These are phyloP conservation scores for Ophiosphaerella herpotricha DNA, from an alignment of 2,329 filamentous ascomycete species.

Conservation along the genomic window DNA sequence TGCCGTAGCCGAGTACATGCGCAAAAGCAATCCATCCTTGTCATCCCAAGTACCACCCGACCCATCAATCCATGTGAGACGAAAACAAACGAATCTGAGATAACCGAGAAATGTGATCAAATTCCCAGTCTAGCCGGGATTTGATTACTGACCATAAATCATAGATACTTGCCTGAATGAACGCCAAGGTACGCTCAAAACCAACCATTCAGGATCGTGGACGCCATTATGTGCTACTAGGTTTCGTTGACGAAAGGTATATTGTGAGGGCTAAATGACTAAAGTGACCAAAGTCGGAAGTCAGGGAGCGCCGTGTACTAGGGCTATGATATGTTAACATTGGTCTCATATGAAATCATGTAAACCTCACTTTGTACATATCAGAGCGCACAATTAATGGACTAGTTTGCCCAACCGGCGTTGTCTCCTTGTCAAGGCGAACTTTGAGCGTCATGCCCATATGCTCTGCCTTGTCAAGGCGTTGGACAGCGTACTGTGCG, in stretches of 20 bases:
- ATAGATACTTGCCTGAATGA: background rate
- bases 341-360: background rate
- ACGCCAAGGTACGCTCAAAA: no score
- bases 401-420: constrained; percentile 37
- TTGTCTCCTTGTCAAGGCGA: constrained; percentile 42
- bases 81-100: background rate
- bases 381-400: constrained; percentile 15
- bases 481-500: constrained; percentile 34
- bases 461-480: constrained; percentile 33
- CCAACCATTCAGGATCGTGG: no score
- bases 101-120: background rate
- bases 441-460: constrained; percentile 39
- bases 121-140: no score
- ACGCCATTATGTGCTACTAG: no score
- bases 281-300: background rate
- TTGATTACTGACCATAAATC: background rate
- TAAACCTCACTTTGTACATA: constrained; percentile 20
- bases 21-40: background rate
- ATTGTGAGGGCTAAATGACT: no score
- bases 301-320: constrained; percentile 3
- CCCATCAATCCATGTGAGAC: background rate
- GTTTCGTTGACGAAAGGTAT: no score
- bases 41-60: background rate
- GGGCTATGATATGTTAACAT: constrained; percentile 19
- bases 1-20: background rate